Conservation (phyloP, 768 basidiomycete genomes). For the Daedalea quercina region DNA sequence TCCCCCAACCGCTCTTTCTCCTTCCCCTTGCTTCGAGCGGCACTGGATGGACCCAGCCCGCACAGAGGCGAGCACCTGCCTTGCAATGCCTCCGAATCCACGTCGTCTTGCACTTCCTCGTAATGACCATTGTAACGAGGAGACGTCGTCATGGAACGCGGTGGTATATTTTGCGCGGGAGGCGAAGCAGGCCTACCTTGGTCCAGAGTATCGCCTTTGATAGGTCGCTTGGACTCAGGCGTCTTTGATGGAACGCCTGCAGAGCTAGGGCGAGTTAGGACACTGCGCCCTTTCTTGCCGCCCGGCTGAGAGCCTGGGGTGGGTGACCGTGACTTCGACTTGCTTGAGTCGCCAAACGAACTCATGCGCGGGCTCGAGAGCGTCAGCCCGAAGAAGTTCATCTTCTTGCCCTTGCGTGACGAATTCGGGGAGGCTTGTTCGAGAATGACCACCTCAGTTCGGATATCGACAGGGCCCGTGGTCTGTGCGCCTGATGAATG, state of each 20-base stretch:
- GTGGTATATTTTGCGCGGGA: neutral
- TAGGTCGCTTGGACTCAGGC: slow-evolving; percentile 2
- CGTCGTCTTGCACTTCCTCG: slow-evolving; percentile 6
- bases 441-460: slow-evolving; percentile 15
- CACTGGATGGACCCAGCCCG: slow-evolving; percentile 18
- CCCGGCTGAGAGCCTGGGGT: slow-evolving; percentile 7
- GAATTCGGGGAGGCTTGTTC: slow-evolving; percentile 11
- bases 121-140: slow-evolving; percentile 9
- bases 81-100: slow-evolving; percentile 15
- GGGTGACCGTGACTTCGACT: slow-evolving; percentile 14
- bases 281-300: slow-evolving; percentile 2
- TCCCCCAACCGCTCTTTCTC: slow-evolving; percentile 13
- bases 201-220: slow-evolving; percentile 1
- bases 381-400: slow-evolving; percentile 21
- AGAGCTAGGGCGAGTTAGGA: slow-evolving; percentile 10
- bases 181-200: slow-evolving; percentile 5
- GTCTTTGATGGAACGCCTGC: slow-evolving; percentile 10
- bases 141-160: neutral
- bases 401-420: slow-evolving; percentile 17
- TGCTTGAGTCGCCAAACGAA: slow-evolving; percentile 14
- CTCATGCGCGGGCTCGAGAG: slow-evolving; percentile 18
- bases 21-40: slow-evolving; percentile 19
- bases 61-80: slow-evolving; percentile 30
- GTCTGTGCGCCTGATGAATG: neutral
- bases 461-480: slow-evolving; percentile 15